Conservation (phyloP, 208 protist genomes). For the Giardia muris region DNA sequence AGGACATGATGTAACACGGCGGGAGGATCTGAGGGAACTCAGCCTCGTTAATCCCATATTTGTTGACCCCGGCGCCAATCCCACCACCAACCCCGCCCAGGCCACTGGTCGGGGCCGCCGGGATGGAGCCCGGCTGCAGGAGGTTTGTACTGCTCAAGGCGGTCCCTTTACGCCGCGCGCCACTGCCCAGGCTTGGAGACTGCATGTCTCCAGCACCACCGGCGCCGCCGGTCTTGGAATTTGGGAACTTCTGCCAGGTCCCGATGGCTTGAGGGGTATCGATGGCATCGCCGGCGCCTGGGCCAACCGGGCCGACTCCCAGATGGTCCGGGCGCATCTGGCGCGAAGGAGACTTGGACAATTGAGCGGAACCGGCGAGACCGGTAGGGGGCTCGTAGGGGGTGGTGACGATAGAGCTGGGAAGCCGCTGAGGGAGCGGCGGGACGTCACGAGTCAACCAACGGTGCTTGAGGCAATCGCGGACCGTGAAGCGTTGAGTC, state of each 20-base stretch:
- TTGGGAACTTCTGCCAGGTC: too few species aligned
- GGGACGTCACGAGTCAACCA: background rate
- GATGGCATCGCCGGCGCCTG: background rate
- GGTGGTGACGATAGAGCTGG: background rate
- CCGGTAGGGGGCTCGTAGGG: conserved; percentile 6
- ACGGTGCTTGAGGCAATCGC: background rate
- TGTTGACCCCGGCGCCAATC: background rate
- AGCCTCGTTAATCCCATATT: background rate
- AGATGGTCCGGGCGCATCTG: background rate
- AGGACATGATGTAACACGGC: background rate
- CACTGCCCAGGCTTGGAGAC: background rate
- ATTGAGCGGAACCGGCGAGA: too few species aligned
- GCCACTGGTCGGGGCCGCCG: background rate
- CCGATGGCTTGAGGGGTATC: background rate
- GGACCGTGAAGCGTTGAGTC: background rate
- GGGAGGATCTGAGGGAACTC: background rate
- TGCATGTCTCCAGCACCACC: background rate
- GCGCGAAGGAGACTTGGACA: background rate
- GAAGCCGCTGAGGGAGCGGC: background rate
- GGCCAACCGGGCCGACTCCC: background rate
- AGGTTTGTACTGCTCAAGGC: background rate
- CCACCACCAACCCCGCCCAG: too few species aligned
- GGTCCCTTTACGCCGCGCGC: too few species aligned
- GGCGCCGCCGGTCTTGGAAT: too few species aligned
- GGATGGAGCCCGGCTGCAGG: background rate